Base-by-base conservation (phyloP, 495 filamentous ascomycete genomes). In the Talaromyces adpressus region DNA sequence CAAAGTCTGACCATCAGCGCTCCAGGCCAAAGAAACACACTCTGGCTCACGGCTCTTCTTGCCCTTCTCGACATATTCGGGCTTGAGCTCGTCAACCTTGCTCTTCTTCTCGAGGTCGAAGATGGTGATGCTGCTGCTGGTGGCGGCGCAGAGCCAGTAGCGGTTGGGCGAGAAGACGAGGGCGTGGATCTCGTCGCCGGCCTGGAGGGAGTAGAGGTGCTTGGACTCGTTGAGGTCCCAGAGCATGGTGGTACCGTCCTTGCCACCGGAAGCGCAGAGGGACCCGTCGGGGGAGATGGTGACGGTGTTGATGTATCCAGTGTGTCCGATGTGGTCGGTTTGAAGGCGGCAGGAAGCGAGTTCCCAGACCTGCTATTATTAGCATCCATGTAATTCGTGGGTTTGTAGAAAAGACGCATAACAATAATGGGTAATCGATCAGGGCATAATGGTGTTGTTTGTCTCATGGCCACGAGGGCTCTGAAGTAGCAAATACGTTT, bases 401-500 rank as follows among this genome's bases (percentile, higher is more conserved):
- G n/a, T n/a, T n/a, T n/a, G n/a, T n/a, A n/a, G n/a, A n/a, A n/a
- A n/a, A n/a, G n/a, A n/a, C n/a, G n/a, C n/a, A n/a, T n/a, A n/a
- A n/a, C n/a, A n/a, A n/a, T n/a, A n/a, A n/a, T n/a, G n/a, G n/a
- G n/a, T n/a, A n/a, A n/a, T n/a, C n/a, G n/a, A n/a, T n/a, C 94
- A 98, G 94, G 81, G 84, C 89, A 84, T 78, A 70, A 77, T 90
- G 94, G 91, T 86, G 77, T 67, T 81, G 76, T 81, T 96, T 89
- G 90, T 99, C 95, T 99, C 94, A 99, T 96, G 74, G 91, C 91
- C 85, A 66, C 68, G 65, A 71, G 78, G 85, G 89, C 92, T 99
- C 94, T 97, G 95, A 99, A 99, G 94, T 99, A 99, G 94, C 94
- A 98, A 99, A 98, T 99, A 99, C 92, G 92, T 93, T 79, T 75